Evolutionary conservation across 768 basidiomycete genomes (phyloP).

Genomic region (Hericium erinaceus): DNA sequence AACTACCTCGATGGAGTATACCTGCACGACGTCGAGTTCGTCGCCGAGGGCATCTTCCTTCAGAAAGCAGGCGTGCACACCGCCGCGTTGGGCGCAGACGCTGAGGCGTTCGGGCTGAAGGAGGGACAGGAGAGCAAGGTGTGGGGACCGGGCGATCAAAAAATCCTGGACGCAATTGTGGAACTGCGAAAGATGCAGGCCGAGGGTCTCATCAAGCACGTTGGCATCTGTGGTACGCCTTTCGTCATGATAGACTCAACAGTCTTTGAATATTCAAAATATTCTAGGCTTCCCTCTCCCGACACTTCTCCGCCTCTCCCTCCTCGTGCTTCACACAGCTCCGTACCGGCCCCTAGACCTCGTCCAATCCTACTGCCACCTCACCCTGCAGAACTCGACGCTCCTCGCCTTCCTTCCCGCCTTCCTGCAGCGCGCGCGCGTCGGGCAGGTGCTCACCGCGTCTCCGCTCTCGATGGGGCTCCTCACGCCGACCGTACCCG

Average conservation of each 20-base stretch:
- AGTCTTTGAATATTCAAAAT: neutral
- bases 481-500: conserved; percentile 44
- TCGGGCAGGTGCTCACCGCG: conserved; percentile 63
- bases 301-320: conserved; percentile 72
- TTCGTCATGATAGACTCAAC: neutral
- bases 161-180: conserved; percentile 55
- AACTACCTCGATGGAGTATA: conserved; percentile 74
- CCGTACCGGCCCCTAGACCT: conserved; percentile 70
- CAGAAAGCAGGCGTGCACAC: conserved; percentile 46
- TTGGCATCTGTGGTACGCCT: conserved; percentile 70
- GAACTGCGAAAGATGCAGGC: conserved; percentile 61
- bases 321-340: conserved; percentile 57
- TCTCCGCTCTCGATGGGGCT: conserved; percentile 85
- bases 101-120: conserved; percentile 55
- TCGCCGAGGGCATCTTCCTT: conserved; percentile 44
- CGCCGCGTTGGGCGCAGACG: conserved; percentile 43
- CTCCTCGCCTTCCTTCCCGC: conserved; percentile 46
- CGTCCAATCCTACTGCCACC: conserved; percentile 74
- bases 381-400: conserved; percentile 64
- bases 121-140: conserved; percentile 47
- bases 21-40: conserved; percentile 79
- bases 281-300: conserved; percentile 68
- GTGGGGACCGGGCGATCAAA: conserved; percentile 62
- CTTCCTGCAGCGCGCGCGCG: conserved; percentile 52
- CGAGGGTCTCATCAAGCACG: conserved; percentile 60